These are phyloP conservation scores for Novymonas esmeraldas DNA, from an alignment of 208 protist genomes.

Conservation along the genomic window DNA sequence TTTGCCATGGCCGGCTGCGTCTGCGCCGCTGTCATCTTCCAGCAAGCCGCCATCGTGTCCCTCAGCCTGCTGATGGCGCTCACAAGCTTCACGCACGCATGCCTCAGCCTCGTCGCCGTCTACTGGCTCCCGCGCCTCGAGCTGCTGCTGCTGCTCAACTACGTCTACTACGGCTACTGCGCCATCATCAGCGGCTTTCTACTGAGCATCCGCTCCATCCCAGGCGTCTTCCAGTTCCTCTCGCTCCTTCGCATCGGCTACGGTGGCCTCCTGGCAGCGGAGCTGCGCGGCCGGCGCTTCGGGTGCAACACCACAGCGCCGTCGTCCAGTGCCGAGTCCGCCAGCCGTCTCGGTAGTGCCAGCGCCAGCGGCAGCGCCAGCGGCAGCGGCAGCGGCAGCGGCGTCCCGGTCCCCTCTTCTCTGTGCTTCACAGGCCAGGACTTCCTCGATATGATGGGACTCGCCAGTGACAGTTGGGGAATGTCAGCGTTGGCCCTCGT, in stretches of 20 bases:
- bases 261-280: slow-evolving; percentile 38
- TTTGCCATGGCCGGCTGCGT: slow-evolving; percentile 25
- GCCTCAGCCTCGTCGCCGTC: slow-evolving; percentile 35
- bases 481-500: slow-evolving; percentile 10
- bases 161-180: slow-evolving; percentile 55
- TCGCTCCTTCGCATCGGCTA: slow-evolving; percentile 55
- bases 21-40: slow-evolving; percentile 40
- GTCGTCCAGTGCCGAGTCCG: not conserved
- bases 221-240: slow-evolving; percentile 33
- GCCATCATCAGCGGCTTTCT: slow-evolving; percentile 55
- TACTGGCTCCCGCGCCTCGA: slow-evolving; percentile 41
- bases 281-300: slow-evolving; percentile 23
- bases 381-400: not conserved
- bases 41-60: slow-evolving; percentile 17
- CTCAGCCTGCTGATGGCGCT: slow-evolving; percentile 38
- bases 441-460: slow-evolving; percentile 17
- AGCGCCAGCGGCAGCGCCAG: not conserved
- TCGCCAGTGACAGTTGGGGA: slow-evolving; percentile 24
- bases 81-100: slow-evolving; percentile 43
- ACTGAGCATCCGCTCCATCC: slow-evolving; percentile 40
- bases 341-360: not conserved
- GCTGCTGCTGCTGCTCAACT: slow-evolving; percentile 26
- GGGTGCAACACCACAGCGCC: slow-evolving; percentile 20
- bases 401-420: not conserved
- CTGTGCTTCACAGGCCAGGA: slow-evolving; percentile 11